Evolutionary conservation across 257 asterid species (phyloP).

Genomic region (Lavandula angustifolia): DNA sequence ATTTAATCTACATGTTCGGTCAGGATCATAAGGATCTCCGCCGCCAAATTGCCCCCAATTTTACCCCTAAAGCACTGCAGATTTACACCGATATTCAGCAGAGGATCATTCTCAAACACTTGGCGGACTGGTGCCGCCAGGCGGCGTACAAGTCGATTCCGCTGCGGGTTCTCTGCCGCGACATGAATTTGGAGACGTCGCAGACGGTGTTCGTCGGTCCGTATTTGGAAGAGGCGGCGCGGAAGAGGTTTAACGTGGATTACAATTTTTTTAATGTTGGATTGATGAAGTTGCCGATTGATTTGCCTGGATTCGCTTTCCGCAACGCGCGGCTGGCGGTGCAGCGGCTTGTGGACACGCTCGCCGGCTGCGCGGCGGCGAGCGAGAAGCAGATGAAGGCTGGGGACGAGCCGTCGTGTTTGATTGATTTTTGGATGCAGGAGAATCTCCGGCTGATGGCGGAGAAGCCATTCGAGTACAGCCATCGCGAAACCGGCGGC

Average conservation of each 20-base stretch:
- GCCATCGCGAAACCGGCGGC: conserved; percentile 58
- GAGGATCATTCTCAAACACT: conserved; percentile 59
- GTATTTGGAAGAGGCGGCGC: conserved; percentile 51
- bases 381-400: conserved; percentile 58
- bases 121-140: conserved; percentile 49
- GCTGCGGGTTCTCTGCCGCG: conserved; percentile 71
- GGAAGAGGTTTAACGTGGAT: conserved; percentile 57
- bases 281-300: conserved; percentile 75
- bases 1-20: conserved; percentile 83
- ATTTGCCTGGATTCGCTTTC: conserved; percentile 89
- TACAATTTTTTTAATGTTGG: conserved; percentile 84
- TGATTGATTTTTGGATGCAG: conserved; percentile 87
- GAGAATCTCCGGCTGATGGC: conserved; percentile 46
- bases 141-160: conserved; percentile 40
- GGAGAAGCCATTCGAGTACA: conserved; percentile 38
- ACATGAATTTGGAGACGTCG: conserved; percentile 84
- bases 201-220: conserved; percentile 90
- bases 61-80: conserved; percentile 75
- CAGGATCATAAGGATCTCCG: conserved; percentile 82
- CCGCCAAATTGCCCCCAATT: conserved; percentile 79
- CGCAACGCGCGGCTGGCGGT: conserved; percentile 77
- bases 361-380: conserved; percentile 56
- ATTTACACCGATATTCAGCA: conserved; percentile 68
- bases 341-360: conserved; percentile 54
- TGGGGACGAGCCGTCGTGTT: conserved; percentile 69